Evolutionary conservation across 192 early-diverging fungal genomes (phyloP), one percentile per base, ranked within the genome.

Genomic region (Podochytrium sp.): DNA sequence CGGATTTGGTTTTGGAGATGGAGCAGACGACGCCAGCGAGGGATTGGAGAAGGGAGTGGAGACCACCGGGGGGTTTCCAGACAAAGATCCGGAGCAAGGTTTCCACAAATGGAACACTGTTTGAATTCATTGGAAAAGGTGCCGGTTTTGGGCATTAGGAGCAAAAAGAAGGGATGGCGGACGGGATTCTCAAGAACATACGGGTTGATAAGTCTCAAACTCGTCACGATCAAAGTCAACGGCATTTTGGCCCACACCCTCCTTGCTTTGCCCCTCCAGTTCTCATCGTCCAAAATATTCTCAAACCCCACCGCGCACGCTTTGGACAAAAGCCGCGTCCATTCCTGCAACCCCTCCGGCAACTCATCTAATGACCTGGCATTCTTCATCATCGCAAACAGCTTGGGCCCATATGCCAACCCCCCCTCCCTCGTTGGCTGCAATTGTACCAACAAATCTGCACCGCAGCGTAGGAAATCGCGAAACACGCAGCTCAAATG

Each of bases 61-160:
- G 58, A 25, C 74, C 74, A 29, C 73, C 76, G 0, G 79, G 79
- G 6, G 80, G 80, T 42, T 73, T 75, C 80, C 80, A 81, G 43
- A 76, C 70, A 59, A 81, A 81, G n/a, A 81, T 32, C 20, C 74
- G 65, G 30, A 81, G 64, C 3, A 81, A 49, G 0, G 76, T 74
- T 16, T 81, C 76, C 16, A 81, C 64, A 59, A 81, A 81, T 16
- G 80, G 80, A 23, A 76, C 63, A 25, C 75, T 76, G 39, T 6
- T 29, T 18, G 63, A 37, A 52, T 16, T 39, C 37, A 66, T 27
- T 23, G 32, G 12, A 25, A 38, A 1, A 32, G 20, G 1, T 0
- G 25, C 20, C 43, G 3, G 27, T 16, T 23, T 18, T 39, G 12
- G 32, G 25, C 49, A 75, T 0, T 27, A 30, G 1, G 18, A 49